Conservation (phyloP, 2,329 filamentous ascomycete genomes). For the Orbilia quercus region DNA sequence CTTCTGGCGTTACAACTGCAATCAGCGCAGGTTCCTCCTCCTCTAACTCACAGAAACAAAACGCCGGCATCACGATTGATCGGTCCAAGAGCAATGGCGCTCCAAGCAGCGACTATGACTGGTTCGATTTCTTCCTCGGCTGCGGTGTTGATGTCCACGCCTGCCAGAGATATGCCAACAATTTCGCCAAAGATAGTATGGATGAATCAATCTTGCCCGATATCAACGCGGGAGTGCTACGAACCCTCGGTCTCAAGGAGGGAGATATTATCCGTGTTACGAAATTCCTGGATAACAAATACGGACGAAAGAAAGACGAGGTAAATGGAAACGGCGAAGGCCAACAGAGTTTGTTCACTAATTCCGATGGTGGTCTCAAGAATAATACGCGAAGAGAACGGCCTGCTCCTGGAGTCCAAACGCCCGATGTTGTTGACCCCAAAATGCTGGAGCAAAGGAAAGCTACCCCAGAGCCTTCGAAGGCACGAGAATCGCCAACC, state of each 20-base stretch:
- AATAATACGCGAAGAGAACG: slow-evolving; percentile 96
- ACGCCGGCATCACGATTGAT: slow-evolving; percentile 60
- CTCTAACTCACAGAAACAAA: slow-evolving; percentile 58
- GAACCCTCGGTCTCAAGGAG: slow-evolving; percentile 91
- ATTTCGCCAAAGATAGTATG: slow-evolving; percentile 92
- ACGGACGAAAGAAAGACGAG: slow-evolving; percentile 72
- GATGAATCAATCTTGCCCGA: slow-evolving; percentile 92
- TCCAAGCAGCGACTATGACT: slow-evolving; percentile 83
- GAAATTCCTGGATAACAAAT: slow-evolving; percentile 85
- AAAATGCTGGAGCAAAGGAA: slow-evolving; percentile 80
- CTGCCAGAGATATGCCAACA: slow-evolving; percentile 92
- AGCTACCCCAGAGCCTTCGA: slow-evolving; percentile 65
- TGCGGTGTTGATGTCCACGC: slow-evolving; percentile 92
- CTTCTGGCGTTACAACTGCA: slow-evolving; percentile 63
- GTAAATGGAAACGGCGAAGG: slow-evolving; percentile 71
- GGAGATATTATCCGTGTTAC: slow-evolving; percentile 97
- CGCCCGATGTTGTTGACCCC: slow-evolving; percentile 86
- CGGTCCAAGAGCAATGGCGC: slow-evolving; percentile 63
- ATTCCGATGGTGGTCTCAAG: slow-evolving; percentile 85
- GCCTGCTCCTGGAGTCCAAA: slow-evolving; percentile 85
- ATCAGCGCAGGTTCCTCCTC: slow-evolving; percentile 61
- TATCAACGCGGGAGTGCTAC: slow-evolving; percentile 82
- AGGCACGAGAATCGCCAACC: slow-evolving; percentile 72
- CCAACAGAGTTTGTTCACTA: slow-evolving; percentile 79
- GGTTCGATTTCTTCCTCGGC: slow-evolving; percentile 97